phyloP scores from a whole-genome alignment of 2,329 filamentous ascomycete species.

The Sordariomycetes sp. region DNA sequence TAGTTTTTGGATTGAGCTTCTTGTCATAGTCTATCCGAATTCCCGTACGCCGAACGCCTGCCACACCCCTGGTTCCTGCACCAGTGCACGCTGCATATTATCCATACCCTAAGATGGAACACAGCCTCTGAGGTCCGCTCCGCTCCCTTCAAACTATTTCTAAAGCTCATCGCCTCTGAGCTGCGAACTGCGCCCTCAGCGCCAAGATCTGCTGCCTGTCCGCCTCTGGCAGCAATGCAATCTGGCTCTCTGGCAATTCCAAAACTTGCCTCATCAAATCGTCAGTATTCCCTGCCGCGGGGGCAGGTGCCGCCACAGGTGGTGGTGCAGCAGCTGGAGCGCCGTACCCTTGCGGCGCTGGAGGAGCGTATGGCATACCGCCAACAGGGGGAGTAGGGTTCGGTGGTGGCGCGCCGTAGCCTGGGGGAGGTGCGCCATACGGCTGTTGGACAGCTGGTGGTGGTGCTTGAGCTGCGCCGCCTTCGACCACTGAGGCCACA shows the following conservation, averaged over 20 bases:
- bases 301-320: conserved; percentile 21
- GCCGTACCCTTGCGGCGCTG: conserved; percentile 26
- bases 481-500: conserved; percentile 71
- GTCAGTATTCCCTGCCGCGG: conserved; percentile 48
- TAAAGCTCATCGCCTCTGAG: too few relatives aligned
- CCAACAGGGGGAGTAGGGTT: conserved; percentile 40
- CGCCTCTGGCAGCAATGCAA: conserved; percentile 67
- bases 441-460: conserved; percentile 19
- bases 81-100: too few relatives aligned
- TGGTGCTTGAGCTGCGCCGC: too few relatives aligned
- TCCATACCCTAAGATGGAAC: too few relatives aligned
- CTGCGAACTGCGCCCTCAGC: conserved; percentile 56
- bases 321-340: conserved; percentile 21
- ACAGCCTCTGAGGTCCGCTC: too few relatives aligned
- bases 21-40: too few relatives aligned
- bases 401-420: conserved; percentile 24
- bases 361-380: conserved; percentile 34
- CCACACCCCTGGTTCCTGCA: too few relatives aligned
- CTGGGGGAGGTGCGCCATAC: conserved; percentile 14
- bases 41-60: too few relatives aligned
- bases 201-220: conserved; percentile 74
- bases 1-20: too few relatives aligned
- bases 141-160: too few relatives aligned
- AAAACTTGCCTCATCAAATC: conserved; percentile 75
- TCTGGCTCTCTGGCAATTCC: conserved; percentile 68